Base-by-base conservation (phyloP, 2,329 filamentous ascomycete genomes). In the Fusarium nisikadoi region DNA sequence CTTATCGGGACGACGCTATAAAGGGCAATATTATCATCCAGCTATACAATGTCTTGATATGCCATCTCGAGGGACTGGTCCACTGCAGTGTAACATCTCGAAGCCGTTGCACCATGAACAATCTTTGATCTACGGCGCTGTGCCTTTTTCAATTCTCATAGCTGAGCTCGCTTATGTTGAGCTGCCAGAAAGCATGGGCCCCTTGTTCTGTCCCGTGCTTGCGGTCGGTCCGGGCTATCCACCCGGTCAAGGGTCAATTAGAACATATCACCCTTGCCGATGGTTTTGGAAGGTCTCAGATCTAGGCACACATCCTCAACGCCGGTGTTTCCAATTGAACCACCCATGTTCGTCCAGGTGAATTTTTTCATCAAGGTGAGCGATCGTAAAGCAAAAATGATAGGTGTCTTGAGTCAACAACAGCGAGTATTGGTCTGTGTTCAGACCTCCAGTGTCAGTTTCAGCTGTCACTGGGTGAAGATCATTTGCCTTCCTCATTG, bases 241-340 rank as follows among this genome's bases (percentile, higher is more conserved):
- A 68, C 52, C 73, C 72, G 73, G 65, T 38, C 75, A 62, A 61
- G 71, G 71, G 62, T 72, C 47, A 53, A 53, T 33, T 41, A 52
- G 62, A 41, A 61, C 41, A 50, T 49, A 49, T 60, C 60, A 65
- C 45, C 63, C 71, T 58, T 75, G 69, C 62, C 38, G 49, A 62
- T 56, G 50, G 60, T 52, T 58, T 68, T 53, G 53, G 36, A 43
- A 62, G 42, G 65, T 68, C 54, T 68, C 65, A 68, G 70, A 60
- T 60, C 74, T 62, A 65, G 62, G 52, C 60, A 38, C 39, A 56
- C 49, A 38, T 62, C 54, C 49, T 73, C 52, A 39, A 66, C 75
- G 70, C 71, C 75, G 62, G 71, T 62, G 73, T 71, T 74, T 76
- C 71, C 54, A 61, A 71, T 73, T 33, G 25, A 39, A 53, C 56